Evolutionary conservation across 305 asterid species (phyloP).

Genomic region (Solanum chacoense): DNA sequence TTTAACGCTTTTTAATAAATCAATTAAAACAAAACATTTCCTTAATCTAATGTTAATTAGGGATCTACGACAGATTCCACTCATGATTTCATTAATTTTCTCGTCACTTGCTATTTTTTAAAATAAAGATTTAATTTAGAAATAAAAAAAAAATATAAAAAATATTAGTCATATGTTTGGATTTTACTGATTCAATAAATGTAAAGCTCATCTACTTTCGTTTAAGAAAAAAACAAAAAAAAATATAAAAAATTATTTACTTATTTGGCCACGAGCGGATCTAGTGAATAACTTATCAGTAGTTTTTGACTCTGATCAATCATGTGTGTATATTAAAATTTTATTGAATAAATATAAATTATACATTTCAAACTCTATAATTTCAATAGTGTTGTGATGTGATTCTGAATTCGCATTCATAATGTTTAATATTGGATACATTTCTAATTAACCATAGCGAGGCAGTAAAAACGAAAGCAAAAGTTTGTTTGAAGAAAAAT

Average conservation of each 20-base stretch:
- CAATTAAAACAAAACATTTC: neutral
- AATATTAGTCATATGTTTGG: neutral
- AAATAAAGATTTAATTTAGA: neutral
- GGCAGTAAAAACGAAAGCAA: neutral
- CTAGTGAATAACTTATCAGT: neutral
- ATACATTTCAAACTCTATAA: neutral
- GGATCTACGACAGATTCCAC: constrained; percentile 7
- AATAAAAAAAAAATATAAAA: neutral
- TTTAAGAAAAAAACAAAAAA: neutral
- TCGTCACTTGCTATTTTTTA: neutral
- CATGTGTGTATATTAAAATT: neutral
- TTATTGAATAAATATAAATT: neutral
- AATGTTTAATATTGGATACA: neutral
- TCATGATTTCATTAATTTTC: neutral
- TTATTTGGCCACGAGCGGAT: neutral
- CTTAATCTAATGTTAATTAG: constrained; percentile 1
- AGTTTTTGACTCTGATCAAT: neutral
- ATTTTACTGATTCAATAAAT: neutral
- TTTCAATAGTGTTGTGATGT: neutral
- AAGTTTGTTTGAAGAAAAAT: neutral
- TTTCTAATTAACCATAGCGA: neutral
- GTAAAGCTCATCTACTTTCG: neutral
- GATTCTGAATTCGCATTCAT: neutral
- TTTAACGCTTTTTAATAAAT: neutral
- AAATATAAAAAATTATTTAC: neutral